Evolutionary conservation across 2,329 filamentous ascomycete species (phyloP), one percentile per base, ranked within the genome.

Genomic region (Alternaria sp.): DNA sequence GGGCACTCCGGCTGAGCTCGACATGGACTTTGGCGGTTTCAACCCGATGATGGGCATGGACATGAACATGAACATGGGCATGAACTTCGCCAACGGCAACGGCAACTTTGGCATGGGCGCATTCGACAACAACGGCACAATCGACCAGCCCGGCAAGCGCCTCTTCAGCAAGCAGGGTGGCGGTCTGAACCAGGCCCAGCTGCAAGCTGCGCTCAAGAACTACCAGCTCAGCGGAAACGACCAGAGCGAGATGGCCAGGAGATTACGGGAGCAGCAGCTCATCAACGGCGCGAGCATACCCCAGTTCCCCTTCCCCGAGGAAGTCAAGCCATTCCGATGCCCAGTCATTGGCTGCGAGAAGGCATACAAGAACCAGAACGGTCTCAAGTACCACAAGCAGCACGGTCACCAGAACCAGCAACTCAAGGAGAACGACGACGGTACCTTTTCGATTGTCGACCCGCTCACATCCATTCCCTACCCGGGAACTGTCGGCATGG

Each of bases 301-400:
- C 13, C 76, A 77, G 43, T 74, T 76, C 62, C 75, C 80, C 70
- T 76, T 81, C 81, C 76, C 91, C 15, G 95, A 98, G 78, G 95
- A 99, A 78, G 93, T 96, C 74, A 99, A 98, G 82, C 96, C 96
- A 0, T 99, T 97, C 85, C 92, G 94, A 79, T 99, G 96, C 75
- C 96, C 96, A 2, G 96, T 99, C 54, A 97, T 99, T 78, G 96
- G 96, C 6, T 99, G 96, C 76, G 96, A 98, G 81, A 99, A 99
- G 85, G 95, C 96, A 0, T 99, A 99, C 84, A 99, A 99, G 86
- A 99, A 99, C 80, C 96, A 98, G 79, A 99, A 99, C 72, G 96
- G 96, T 53, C 85, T 99, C 60, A 99, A 98, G 88, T 99, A 93
- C 73, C 89, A 91, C 82, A 91, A 91, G 82, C 84, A 86, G 80